A percentile compares a stretch with the other conserved stretches of the same genome.
Conservation (phyloP, 768 basidiomycete species). For the Pleurotus giganteus region DNA sequence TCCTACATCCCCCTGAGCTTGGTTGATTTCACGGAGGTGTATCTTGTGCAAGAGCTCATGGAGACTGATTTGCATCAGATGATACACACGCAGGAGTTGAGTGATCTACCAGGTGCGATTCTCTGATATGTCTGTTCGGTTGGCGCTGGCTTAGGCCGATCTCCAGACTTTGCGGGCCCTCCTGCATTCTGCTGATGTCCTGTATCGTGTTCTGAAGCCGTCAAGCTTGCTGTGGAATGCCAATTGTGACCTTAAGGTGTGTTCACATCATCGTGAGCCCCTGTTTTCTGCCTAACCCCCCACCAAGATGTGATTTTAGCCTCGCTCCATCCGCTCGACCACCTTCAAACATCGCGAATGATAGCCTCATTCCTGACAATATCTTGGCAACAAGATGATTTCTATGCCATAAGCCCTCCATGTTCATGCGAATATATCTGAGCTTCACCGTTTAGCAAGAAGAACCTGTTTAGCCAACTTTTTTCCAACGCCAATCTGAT, state of each 20-base stretch:
- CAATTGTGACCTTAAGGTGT: slow-evolving; percentile 92
- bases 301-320: slow-evolving; percentile 75
- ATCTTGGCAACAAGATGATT: slow-evolving; percentile 97
- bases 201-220: slow-evolving; percentile 95
- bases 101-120: slow-evolving; percentile 72
- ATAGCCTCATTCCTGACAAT: slow-evolving; percentile 83
- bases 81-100: slow-evolving; percentile 91
- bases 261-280: background rate
- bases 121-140: background rate
- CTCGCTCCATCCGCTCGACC: slow-evolving; percentile 80
- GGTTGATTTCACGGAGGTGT: slow-evolving; percentile 87
- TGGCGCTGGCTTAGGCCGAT: background rate
- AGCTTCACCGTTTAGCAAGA: slow-evolving; percentile 90
- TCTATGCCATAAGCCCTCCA: slow-evolving; percentile 92
- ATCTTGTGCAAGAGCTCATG: slow-evolving; percentile 84
- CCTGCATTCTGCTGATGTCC: slow-evolving; percentile 93
- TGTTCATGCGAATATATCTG: slow-evolving; percentile 95
- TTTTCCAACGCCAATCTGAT: slow-evolving; percentile 90
- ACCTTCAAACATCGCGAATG: slow-evolving; percentile 84
- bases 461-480: slow-evolving; percentile 73
- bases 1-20: slow-evolving; percentile 77
- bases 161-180: slow-evolving; percentile 77
- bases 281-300: background rate
- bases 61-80: slow-evolving; percentile 97
- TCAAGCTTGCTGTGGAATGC: slow-evolving; percentile 97